These are phyloP conservation scores for Diplodia intermedia DNA, from an alignment of 2,329 filamentous ascomycete species.

Conservation along the genomic window DNA sequence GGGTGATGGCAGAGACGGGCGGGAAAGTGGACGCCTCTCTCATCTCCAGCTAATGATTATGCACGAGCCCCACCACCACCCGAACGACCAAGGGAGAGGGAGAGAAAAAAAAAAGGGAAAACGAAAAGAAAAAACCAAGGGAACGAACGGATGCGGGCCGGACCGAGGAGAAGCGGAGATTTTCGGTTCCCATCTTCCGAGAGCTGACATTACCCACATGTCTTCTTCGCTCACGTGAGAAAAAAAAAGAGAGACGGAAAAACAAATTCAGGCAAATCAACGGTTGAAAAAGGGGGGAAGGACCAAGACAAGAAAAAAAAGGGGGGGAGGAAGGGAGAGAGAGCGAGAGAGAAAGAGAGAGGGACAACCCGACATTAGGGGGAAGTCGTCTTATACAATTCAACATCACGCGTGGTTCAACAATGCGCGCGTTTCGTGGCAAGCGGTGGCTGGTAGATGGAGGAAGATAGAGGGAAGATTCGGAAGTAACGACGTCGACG, in stretches of 20 bases:
- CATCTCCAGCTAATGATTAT: background rate
- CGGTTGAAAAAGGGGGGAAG: background rate
- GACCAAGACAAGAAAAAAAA: background rate
- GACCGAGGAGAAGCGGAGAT: background rate
- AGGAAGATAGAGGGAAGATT: background rate
- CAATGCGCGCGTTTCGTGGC: background rate
- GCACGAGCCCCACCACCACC: background rate
- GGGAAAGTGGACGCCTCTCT: background rate
- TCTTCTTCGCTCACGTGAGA: background rate
- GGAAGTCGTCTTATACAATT: background rate
- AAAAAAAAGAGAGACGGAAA: background rate
- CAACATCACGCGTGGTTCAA: slow-evolving; percentile 13
- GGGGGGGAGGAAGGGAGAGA: background rate
- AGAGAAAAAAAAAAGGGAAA: background rate
- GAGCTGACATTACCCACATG: background rate
- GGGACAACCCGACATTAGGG: background rate
- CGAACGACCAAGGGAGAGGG: background rate
- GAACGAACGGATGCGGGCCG: background rate
- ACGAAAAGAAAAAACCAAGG: background rate
- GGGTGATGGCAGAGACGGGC: no score
- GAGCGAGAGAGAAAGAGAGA: background rate
- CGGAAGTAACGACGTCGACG: slow-evolving; percentile 16
- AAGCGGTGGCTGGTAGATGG: background rate
- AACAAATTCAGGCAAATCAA: no score
- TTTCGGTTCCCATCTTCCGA: background rate